Evolutionary conservation across 768 basidiomycete species (phyloP), one percentile per base, ranked within the genome.

Genomic region (Paxillus involutus): DNA sequence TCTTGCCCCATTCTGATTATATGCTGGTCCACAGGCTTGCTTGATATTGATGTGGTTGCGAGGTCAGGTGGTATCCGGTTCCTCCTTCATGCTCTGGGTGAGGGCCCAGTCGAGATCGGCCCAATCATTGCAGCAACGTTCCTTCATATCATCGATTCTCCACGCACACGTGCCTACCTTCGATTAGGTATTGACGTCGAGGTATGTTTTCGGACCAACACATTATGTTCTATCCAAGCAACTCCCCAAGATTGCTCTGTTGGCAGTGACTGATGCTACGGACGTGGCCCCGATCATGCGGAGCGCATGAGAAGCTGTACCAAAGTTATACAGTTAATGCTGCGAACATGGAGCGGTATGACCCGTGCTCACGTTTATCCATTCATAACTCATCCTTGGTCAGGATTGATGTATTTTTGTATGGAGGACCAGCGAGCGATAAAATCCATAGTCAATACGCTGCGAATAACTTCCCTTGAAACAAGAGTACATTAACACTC

Each of bases 191-290:
- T 83, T 26, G 97, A 98, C 68, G 73, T 98, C 44, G 97, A 98
- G 82, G 94, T 94, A 60, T 42, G 76, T 62, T 26, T 44, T 1
- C 19, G n/a, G 37, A 42, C 16, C 2, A 17, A 36, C 26, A 42
- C 29, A 6, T 40, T 50, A 55, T 29, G 13, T 41, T 42, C 26
- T 30, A 8, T 17, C 36, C 14, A 52, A 52, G 44, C 24, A 17
- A 42, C 24, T 37, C 35, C 47, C 13, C 10, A 57, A 94, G 93
- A 85, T 94, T 63, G 91, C 88, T 1, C 74, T 98, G 12, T 87
- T 90, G 4, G 90, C 89, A 1, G 84, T 99, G 52, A 98, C 95
- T 2, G 95, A 98, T 67, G 90, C 91, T 94, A 95, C 61, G 91
- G 91, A 1, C 93, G 91, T 60, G 86, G 88, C 0, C 67, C 82